These are phyloP conservation scores for Centella asiatica DNA, from an alignment of 129 eudicot species.

Conservation along the genomic window DNA sequence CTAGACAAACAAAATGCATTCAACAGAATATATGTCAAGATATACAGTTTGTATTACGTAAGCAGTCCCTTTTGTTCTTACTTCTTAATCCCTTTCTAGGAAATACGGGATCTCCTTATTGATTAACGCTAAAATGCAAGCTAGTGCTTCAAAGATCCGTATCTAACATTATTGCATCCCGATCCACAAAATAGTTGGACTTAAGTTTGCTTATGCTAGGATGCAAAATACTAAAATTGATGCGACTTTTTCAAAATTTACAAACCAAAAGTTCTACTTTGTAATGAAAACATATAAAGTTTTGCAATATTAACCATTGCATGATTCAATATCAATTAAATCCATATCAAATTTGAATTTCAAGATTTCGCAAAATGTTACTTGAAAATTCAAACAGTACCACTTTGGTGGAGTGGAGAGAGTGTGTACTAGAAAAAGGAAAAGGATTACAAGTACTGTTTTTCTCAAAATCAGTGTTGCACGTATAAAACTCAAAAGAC, in stretches of 20 bases:
- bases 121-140: neutral
- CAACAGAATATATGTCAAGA: constrained; percentile 5
- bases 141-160: neutral
- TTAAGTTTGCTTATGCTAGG: no score
- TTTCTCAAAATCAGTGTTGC: constrained; percentile 13
- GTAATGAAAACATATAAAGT: no score
- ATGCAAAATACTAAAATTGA: no score
- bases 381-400: no score
- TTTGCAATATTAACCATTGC: no score
- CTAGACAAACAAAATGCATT: constrained; percentile 25
- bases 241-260: no score
- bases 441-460: neutral
- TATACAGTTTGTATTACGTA: neutral
- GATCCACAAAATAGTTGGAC: no score
- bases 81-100: neutral
- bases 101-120: neutral
- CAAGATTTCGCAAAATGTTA: no score
- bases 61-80: neutral
- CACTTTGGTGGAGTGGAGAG: no score
- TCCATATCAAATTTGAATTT: no score
- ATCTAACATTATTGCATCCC: constrained; percentile 3
- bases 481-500: neutral
- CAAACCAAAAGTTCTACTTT: no score
- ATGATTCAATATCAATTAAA: no score
- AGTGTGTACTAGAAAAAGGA: neutral